A percentile compares a stretch with the other conserved stretches of the same genome.
phyloP scores from a whole-genome alignment of 2,329 filamentous ascomycete genomes.

The Metarhizium guizhouense region DNA sequence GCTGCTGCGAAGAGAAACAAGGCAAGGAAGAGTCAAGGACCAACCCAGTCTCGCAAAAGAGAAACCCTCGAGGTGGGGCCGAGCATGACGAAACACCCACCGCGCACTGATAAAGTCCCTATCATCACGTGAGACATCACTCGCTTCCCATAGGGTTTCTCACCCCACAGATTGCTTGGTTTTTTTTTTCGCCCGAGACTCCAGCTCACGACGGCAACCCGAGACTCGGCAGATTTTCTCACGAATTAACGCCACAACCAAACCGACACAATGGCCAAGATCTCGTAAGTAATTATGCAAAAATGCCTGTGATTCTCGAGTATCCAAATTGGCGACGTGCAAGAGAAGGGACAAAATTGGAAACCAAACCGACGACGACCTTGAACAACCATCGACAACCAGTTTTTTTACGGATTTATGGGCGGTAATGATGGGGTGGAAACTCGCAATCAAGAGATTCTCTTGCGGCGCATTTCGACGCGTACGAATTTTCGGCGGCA shows the following conservation, averaged over 20 bases:
- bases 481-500: not conserved
- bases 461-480: not conserved
- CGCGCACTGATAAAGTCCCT: conserved; percentile 12
- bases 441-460: not conserved
- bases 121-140: conserved; percentile 24
- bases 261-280: conserved; percentile 53
- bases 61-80: not conserved
- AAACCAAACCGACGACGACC: not conserved
- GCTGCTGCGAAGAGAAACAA: not conserved
- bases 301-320: conserved; percentile 11
- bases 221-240: conserved; percentile 27
- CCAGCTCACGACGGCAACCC: conserved; percentile 26
- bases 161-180: conserved; percentile 27
- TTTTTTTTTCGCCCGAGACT: conserved; percentile 22
- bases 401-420: not conserved
- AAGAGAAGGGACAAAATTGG: conserved; percentile 11
- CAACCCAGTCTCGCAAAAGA: too few relatives aligned
- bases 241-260: conserved; percentile 33
- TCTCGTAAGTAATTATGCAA: conserved; percentile 42
- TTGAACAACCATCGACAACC: not conserved
- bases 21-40: not conserved
- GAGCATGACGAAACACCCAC: too few relatives aligned
- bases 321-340: conserved; percentile 8
- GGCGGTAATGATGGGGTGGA: not conserved
- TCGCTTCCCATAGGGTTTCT: conserved; percentile 30